phyloP scores from a whole-genome alignment of 768 basidiomycete genomes.

The Mycena polygramma region DNA sequence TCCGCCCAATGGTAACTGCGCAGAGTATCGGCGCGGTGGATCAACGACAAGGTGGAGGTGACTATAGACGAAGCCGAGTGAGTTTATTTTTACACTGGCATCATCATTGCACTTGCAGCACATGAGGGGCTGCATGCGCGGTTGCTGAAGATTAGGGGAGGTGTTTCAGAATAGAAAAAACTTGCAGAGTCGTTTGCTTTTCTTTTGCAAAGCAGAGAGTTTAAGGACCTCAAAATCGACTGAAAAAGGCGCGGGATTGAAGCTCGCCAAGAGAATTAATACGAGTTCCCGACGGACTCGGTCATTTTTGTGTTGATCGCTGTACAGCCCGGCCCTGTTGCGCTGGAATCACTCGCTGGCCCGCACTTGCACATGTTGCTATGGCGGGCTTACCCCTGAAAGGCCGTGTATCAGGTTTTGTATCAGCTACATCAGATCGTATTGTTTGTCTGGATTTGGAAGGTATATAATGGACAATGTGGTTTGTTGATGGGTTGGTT shows the following conservation, averaged over 20 bases:
- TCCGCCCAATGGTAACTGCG: slow-evolving; percentile 4
- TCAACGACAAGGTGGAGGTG: slow-evolving; percentile 62
- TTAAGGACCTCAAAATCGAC: no score
- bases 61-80: slow-evolving; percentile 53
- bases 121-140: background rate
- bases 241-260: no score
- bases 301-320: no score
- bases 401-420: background rate
- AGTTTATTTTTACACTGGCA: slow-evolving; percentile 12
- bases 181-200: no score
- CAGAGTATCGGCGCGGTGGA: slow-evolving; percentile 61
- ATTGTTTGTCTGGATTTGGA: background rate
- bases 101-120: background rate
- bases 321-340: no score
- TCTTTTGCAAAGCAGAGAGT: no score
- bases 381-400: background rate
- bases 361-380: slow-evolving; percentile 13
- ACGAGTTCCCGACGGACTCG: no score
- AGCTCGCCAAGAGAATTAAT: no score
- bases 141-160: no score
- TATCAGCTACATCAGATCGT: slow-evolving; percentile 33
- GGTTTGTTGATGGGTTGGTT: slow-evolving; percentile 17
- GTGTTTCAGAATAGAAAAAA: no score
- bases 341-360: background rate
- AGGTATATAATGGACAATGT: background rate